Evolutionary conservation across 2,329 filamentous ascomycete species (phyloP).

Genomic region (Arthrobotrys sinensis): DNA sequence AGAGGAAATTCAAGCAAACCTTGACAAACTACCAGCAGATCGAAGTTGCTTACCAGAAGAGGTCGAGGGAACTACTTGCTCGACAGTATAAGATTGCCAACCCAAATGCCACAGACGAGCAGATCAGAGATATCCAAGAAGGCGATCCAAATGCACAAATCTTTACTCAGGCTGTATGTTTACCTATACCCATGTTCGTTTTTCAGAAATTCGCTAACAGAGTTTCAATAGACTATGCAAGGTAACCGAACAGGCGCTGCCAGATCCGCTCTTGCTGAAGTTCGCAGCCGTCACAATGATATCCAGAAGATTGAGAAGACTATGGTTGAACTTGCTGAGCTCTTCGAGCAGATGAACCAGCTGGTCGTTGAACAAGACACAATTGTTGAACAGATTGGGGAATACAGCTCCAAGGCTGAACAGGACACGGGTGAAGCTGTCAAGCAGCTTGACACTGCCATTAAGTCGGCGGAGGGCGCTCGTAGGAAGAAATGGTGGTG

Average conservation of each 20-base stretch:
- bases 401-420: slow-evolving; percentile 87
- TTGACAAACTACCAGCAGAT: slow-evolving; percentile 86
- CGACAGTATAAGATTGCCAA: slow-evolving; percentile 92
- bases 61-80: slow-evolving; percentile 85
- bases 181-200: slow-evolving; percentile 28
- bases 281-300: slow-evolving; percentile 85
- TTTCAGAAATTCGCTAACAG: slow-evolving; percentile 2
- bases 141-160: slow-evolving; percentile 77
- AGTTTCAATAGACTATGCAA: slow-evolving; percentile 65
- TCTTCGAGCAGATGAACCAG: slow-evolving; percentile 91
- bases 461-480: slow-evolving; percentile 76
- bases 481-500: slow-evolving; percentile 82
- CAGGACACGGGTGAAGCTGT: slow-evolving; percentile 86
- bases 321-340: slow-evolving; percentile 86
- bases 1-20: slow-evolving; percentile 83
- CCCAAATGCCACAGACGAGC: slow-evolving; percentile 82
- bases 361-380: slow-evolving; percentile 89
- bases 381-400: slow-evolving; percentile 84
- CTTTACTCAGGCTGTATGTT: slow-evolving; percentile 81
- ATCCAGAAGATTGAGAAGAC: slow-evolving; percentile 93
- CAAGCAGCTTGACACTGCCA: slow-evolving; percentile 78
- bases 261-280: slow-evolving; percentile 82
- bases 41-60: slow-evolving; percentile 84
- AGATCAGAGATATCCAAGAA: slow-evolving; percentile 83
- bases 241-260: slow-evolving; percentile 83